Conservation (phyloP, 225 moss, liverwort and hornwort genomes). For the Straminergon stramineum region DNA sequence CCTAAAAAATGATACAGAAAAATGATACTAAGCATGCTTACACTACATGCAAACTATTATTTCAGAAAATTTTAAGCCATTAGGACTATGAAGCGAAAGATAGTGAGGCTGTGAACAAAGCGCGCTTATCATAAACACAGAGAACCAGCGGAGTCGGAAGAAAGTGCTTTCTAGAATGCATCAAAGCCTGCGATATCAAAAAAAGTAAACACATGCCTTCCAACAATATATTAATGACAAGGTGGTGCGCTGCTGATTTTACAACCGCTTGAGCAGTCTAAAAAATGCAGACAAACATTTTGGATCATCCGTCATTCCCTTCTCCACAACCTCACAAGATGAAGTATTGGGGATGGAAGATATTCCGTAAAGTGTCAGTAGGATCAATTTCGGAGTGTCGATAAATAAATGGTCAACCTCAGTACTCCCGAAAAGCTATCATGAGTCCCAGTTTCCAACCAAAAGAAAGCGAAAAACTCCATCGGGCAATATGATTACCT, state of each 20-base stretch:
- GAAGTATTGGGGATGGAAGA: background rate
- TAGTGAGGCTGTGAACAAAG: background rate
- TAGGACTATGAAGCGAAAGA: background rate
- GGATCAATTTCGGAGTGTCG: background rate
- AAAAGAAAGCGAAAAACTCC: background rate
- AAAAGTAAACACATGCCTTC: background rate
- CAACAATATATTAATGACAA: background rate
- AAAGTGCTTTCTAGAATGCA: background rate
- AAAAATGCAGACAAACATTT: background rate
- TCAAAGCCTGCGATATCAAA: background rate
- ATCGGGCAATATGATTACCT: slow-evolving; percentile 24
- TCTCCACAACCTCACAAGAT: background rate
- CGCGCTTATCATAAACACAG: background rate
- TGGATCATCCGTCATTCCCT: background rate
- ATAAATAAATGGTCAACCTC: background rate
- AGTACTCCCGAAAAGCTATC: background rate
- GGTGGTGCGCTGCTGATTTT: background rate
- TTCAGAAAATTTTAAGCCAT: background rate
- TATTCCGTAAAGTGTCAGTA: background rate
- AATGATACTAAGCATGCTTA: background rate
- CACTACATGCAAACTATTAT: background rate
- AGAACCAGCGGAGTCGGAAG: background rate
- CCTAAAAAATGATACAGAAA: slow-evolving; percentile 2
- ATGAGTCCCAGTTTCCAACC: background rate
- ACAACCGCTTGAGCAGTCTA: background rate